Percentiles rank a stretch among this genome's conserved stretches.
Conservation (phyloP, 495 filamentous ascomycete genomes). For the Lasiosphaeris hirsuta region DNA sequence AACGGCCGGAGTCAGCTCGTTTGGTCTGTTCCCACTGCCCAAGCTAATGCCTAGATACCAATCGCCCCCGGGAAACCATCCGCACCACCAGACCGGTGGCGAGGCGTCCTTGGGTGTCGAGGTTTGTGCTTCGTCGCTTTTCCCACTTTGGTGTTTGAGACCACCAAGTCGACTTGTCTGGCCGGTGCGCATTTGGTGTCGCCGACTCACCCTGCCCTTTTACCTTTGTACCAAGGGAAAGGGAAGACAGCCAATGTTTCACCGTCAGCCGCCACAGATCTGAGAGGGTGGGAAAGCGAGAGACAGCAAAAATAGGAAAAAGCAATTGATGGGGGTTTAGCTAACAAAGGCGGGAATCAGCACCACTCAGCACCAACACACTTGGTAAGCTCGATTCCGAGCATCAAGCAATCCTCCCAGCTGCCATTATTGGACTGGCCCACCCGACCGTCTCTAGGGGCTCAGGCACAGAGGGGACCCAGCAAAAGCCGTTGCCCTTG, state of each 20-base stretch:
- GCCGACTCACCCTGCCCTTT: slow-evolving; percentile 2
- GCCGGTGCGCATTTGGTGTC: slow-evolving; percentile 10
- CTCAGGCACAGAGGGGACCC: too few species aligned
- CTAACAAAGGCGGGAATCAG: slow-evolving; percentile 16
- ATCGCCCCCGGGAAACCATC: neutral
- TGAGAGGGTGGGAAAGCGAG: neutral
- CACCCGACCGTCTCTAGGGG: too few species aligned
- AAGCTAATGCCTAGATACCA: slow-evolving; percentile 13
- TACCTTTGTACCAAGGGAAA: slow-evolving; percentile 21
- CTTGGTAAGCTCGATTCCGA: neutral
- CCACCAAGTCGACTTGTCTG: slow-evolving; percentile 19
- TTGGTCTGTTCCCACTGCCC: slow-evolving; percentile 7
- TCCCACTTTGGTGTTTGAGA: slow-evolving; percentile 25
- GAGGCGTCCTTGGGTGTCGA: neutral
- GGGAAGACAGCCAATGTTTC: slow-evolving; percentile 24
- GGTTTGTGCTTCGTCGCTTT: slow-evolving; percentile 12
- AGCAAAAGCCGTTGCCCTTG: neutral
- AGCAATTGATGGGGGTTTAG: slow-evolving; percentile 11
- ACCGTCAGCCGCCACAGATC: slow-evolving; percentile 23
- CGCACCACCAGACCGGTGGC: slow-evolving; percentile 10
- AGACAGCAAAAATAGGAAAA: slow-evolving; percentile 1
- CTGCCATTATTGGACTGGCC: too few species aligned
- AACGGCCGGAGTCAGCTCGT: slow-evolving; percentile 18
- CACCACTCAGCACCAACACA: slow-evolving; percentile 1
- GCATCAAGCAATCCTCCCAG: neutral